Evolutionary conservation across 305 asterid species (phyloP).

Genomic region (Stenogyne calaminthoides): DNA sequence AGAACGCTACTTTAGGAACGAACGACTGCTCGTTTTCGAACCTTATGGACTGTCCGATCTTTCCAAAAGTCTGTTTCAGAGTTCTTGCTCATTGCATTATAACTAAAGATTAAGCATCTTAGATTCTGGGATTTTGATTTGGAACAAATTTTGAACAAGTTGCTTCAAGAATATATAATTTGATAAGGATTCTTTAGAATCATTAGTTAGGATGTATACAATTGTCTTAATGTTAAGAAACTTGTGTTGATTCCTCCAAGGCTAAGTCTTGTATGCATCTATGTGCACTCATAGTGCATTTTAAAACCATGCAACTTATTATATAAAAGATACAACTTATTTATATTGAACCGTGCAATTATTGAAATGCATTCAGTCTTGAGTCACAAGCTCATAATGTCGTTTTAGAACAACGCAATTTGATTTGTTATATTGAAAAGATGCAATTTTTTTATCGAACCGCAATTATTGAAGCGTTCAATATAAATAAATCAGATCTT

Average conservation of each 20-base stretch:
- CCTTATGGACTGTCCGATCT: background rate
- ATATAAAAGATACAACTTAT: too few species aligned
- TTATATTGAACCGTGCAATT: too few species aligned
- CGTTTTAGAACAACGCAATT: too few species aligned
- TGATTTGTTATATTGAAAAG: too few species aligned
- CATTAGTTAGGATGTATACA: background rate
- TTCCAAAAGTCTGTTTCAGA: background rate
- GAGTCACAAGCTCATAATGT: too few species aligned
- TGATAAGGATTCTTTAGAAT: conserved; percentile 19
- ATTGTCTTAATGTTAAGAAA: background rate
- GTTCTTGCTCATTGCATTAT: background rate
- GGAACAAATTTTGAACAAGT: conserved; percentile 13
- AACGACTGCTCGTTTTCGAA: background rate
- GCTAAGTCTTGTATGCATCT: too few species aligned
- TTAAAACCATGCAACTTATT: too few species aligned
- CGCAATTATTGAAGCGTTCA: too few species aligned
- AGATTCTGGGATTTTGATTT: conserved; percentile 5
- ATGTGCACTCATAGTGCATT: too few species aligned
- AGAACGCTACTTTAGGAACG: background rate
- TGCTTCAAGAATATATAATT: conserved; percentile 11
- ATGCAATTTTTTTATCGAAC: too few species aligned
- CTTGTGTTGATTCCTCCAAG: background rate
- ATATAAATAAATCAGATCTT: too few species aligned
- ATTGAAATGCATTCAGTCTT: too few species aligned
- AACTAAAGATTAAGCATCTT: background rate